phyloP scores from a whole-genome alignment of 129 eudicot species.

The Sambucus nigra region DNA sequence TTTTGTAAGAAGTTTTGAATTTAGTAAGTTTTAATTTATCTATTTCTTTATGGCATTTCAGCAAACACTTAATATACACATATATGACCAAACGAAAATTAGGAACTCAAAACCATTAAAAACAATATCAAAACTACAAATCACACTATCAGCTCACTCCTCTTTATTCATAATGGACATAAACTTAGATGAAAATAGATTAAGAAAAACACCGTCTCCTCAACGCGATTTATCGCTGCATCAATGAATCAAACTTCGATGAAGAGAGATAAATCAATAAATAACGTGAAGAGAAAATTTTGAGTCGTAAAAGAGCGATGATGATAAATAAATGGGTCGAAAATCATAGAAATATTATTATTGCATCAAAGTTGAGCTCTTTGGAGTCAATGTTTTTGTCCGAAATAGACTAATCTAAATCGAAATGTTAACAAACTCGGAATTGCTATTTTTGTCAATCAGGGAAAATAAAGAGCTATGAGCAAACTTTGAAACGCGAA shows the following conservation, averaged over 20 bases:
- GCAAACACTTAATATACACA: no score
- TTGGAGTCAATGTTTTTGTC: constrained; percentile 42
- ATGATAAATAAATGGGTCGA: constrained; percentile 75
- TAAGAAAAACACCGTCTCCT: constrained; percentile 62
- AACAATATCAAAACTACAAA: background rate
- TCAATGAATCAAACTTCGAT: constrained; percentile 38
- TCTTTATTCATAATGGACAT: background rate
- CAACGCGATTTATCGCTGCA: constrained; percentile 73
- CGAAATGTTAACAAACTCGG: constrained; percentile 18
- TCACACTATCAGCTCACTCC: background rate
- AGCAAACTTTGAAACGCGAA: constrained; percentile 25
- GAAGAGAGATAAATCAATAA: background rate
- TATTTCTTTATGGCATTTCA: no score
- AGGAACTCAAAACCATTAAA: no score
- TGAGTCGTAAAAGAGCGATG: constrained; percentile 53
- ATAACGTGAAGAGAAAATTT: constrained; percentile 27
- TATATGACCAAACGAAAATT: no score
- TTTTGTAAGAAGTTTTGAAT: no score
- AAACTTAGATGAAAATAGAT: constrained; percentile 3
- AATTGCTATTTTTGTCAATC: background rate
- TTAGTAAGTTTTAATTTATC: no score
- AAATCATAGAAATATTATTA: constrained; percentile 17
- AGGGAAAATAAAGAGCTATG: background rate
- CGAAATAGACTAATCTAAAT: constrained; percentile 34
- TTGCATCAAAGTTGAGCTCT: constrained; percentile 34